Evolutionary conservation across 1,284 basidiomycete species (phyloP).

Genomic region (Laetiporus sulphureus): DNA sequence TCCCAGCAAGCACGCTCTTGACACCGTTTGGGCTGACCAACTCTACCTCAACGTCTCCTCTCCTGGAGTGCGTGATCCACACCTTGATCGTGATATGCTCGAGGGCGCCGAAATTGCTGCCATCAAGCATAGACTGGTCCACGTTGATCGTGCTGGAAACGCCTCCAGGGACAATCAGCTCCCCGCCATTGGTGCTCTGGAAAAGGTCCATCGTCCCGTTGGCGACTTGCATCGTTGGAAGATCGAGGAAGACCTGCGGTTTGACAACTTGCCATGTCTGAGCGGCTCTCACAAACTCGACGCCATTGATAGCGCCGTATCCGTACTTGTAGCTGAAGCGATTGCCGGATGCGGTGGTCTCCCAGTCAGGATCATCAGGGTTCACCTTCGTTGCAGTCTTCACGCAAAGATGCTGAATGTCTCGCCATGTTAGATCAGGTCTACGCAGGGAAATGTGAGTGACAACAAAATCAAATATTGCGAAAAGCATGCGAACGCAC

Average conservation of each 20-base stretch:
- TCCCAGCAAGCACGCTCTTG: constrained; percentile 77
- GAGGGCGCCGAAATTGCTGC: constrained; percentile 79
- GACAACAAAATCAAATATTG: too few relatives aligned
- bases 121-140: constrained; percentile 62
- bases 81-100: constrained; percentile 94
- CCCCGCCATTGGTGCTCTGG: constrained; percentile 58
- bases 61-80: constrained; percentile 82
- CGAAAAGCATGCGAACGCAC: too few relatives aligned
- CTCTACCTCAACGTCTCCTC: constrained; percentile 94
- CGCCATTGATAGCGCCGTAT: constrained; percentile 87
- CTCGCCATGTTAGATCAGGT: constrained; percentile 95
- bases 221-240: constrained; percentile 63
- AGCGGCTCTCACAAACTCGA: constrained; percentile 77
- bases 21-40: constrained; percentile 83
- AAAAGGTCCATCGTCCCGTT: constrained; percentile 54
- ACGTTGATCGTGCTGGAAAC: constrained; percentile 64
- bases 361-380: constrained; percentile 92
- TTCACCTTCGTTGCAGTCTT: constrained; percentile 79
- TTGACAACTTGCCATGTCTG: constrained; percentile 85
- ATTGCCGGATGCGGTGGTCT: constrained; percentile 72
- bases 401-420: constrained; percentile 90
- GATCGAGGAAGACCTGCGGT: constrained; percentile 88
- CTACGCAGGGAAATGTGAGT: constrained; percentile 33
- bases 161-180: constrained; percentile 63
- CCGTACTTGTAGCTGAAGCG: constrained; percentile 97